These are phyloP conservation scores for Aspergillus steynii DNA, from an alignment of 495 filamentous ascomycete species.

Conservation along the genomic window DNA sequence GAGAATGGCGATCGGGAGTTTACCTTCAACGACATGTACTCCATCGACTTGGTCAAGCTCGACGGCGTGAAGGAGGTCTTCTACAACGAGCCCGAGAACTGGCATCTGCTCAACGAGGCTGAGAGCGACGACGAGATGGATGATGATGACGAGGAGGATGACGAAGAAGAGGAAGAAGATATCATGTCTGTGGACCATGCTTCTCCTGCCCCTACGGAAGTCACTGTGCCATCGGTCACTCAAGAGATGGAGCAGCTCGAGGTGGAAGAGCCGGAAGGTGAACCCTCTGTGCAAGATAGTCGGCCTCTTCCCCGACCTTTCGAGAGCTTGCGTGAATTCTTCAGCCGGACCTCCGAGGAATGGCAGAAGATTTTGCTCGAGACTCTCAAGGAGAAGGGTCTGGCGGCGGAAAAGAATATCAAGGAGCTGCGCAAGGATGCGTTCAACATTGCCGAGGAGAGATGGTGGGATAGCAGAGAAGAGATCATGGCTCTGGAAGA, in stretches of 20 bases:
- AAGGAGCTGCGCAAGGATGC: slow-evolving; percentile 92
- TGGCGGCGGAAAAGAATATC: slow-evolving; percentile 57
- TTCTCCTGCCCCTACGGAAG: slow-evolving; percentile 37
- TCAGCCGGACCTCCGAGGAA: slow-evolving; percentile 77
- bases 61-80: slow-evolving; percentile 91
- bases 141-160: slow-evolving; percentile 66
- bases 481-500: slow-evolving; percentile 92
- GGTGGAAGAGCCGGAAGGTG: slow-evolving; percentile 54
- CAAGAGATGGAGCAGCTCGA: slow-evolving; percentile 65
- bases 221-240: slow-evolving; percentile 39
- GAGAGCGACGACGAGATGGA: slow-evolving; percentile 70
- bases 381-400: slow-evolving; percentile 58
- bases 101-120: slow-evolving; percentile 73
- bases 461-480: slow-evolving; percentile 98
- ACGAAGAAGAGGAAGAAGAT: slow-evolving; percentile 41
- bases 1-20: slow-evolving; percentile 94
- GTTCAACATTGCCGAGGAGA: slow-evolving; percentile 86
- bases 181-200: slow-evolving; percentile 41
- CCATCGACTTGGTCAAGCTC: slow-evolving; percentile 85
- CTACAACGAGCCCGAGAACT: slow-evolving; percentile 79
- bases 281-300: slow-evolving; percentile 46
- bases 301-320: slow-evolving; percentile 72
- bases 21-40: slow-evolving; percentile 91
- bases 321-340: slow-evolving; percentile 90
- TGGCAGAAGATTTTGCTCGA: slow-evolving; percentile 88